Conservation (phyloP, 164 flowering plant genomes). For the Houttuynia cordata region DNA sequence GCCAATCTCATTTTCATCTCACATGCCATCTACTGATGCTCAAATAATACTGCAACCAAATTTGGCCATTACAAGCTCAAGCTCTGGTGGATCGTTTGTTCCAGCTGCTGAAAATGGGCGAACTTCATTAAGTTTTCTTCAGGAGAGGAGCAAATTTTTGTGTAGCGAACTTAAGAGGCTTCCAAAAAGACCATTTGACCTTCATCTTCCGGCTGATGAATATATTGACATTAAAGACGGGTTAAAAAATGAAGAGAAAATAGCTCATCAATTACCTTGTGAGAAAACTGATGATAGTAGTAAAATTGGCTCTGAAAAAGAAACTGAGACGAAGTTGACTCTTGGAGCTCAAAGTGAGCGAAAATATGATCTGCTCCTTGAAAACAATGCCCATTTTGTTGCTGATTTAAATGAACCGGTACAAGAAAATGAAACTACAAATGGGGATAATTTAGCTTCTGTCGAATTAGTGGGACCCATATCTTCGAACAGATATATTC, state of each 20-base stretch:
- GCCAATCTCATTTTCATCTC: constrained; percentile 39
- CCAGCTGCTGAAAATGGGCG: constrained; percentile 33
- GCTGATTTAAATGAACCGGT: constrained; percentile 79
- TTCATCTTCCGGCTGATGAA: constrained; percentile 79
- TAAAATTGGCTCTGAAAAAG: constrained; percentile 15
- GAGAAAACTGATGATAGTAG: constrained; percentile 12
- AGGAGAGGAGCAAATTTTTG: constrained; percentile 31
- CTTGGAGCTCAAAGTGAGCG: constrained; percentile 19
- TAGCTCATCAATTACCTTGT: constrained; percentile 10
- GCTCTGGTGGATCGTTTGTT: constrained; percentile 27
- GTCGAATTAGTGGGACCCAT: constrained; percentile 21
- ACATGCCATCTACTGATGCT: constrained; percentile 34
- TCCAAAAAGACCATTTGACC: constrained; percentile 61
- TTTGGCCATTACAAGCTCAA: constrained; percentile 30
- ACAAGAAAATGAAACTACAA: constrained; percentile 27
- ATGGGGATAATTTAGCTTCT: constrained; percentile 23
- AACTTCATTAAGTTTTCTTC: constrained; percentile 34
- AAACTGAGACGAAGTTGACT: constrained; percentile 22
- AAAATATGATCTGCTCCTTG: constrained; percentile 17
- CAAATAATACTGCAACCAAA: constrained; percentile 34
- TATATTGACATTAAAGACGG: constrained; percentile 62
- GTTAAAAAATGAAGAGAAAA: constrained; percentile 22
- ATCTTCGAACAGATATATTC: constrained; percentile 9
- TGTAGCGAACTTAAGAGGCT: constrained; percentile 48
- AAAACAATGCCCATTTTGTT: constrained; percentile 18